These are phyloP conservation scores for Prunus yedoensis DNA, from an alignment of 331 rosid genomes.

Conservation along the genomic window DNA sequence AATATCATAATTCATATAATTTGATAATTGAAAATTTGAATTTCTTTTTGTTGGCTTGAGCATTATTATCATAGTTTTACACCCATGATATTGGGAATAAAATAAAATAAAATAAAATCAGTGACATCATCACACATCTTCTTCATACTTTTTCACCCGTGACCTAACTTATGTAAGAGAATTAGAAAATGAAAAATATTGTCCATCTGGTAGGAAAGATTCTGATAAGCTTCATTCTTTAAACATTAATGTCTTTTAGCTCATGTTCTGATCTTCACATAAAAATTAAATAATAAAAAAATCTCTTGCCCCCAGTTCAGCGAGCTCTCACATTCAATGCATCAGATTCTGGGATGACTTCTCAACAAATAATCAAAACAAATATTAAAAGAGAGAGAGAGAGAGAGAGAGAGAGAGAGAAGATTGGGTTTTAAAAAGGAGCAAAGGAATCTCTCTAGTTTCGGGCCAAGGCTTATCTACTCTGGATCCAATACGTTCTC, in stretches of 20 bases:
- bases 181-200: too few species aligned
- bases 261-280: not conserved
- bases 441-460: constrained; percentile 46
- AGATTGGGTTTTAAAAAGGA: constrained; percentile 26
- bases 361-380: constrained; percentile 31
- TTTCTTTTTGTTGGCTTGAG: too few species aligned
- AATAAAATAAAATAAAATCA: too few species aligned
- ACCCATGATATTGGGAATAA: too few species aligned
- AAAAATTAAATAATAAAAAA: too few species aligned
- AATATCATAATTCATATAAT: too few species aligned
- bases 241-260: constrained; percentile 4
- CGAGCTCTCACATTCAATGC: constrained; percentile 41
- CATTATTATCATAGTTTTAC: too few species aligned
- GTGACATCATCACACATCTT: too few species aligned
- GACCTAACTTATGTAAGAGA: too few species aligned
- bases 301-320: constrained; percentile 17
- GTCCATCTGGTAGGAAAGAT: constrained; percentile 5
- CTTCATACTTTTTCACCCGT: too few species aligned
- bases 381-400: not conserved
- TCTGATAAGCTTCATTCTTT: constrained; percentile 3
- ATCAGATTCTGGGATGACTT: constrained; percentile 51
- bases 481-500: constrained; percentile 58
- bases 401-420: not conserved
- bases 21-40: too few species aligned
- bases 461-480: constrained; percentile 43